Evolutionary conservation across 257 asterid genomes (phyloP).

Genomic region (Solanum pimpinellifolium): DNA sequence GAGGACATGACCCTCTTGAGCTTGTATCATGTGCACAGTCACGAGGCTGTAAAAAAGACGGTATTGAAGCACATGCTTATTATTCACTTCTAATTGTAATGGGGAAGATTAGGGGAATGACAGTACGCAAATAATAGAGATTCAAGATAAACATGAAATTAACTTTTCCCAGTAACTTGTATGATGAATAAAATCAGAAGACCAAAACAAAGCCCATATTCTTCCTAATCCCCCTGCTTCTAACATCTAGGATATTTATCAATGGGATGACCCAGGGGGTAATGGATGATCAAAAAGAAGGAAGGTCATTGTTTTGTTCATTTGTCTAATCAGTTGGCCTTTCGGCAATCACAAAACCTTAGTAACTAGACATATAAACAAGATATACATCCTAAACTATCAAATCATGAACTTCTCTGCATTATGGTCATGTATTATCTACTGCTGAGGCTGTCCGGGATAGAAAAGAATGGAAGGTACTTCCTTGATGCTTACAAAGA

Average conservation of each 20-base stretch:
- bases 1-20: conserved; percentile 51
- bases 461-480: neutral
- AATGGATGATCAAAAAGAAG: neutral
- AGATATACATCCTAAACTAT: neutral
- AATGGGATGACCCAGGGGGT: neutral
- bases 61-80: neutral
- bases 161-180: neutral
- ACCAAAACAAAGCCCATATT: neutral
- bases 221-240: neutral
- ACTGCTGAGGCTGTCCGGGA: neutral
- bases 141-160: neutral
- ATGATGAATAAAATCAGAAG: neutral
- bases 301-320: neutral
- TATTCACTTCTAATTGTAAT: neutral
- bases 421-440: neutral
- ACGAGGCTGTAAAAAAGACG: neutral
- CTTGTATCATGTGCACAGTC: neutral
- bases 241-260: neutral
- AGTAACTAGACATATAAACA: neutral
- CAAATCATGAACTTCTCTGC: neutral
- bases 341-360: neutral
- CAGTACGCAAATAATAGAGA: neutral
- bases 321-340: neutral
- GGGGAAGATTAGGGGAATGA: neutral
- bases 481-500: neutral